Evolutionary conservation across 1,284 basidiomycete genomes (phyloP).

Genomic region (Apiotrichum laibachii): DNA sequence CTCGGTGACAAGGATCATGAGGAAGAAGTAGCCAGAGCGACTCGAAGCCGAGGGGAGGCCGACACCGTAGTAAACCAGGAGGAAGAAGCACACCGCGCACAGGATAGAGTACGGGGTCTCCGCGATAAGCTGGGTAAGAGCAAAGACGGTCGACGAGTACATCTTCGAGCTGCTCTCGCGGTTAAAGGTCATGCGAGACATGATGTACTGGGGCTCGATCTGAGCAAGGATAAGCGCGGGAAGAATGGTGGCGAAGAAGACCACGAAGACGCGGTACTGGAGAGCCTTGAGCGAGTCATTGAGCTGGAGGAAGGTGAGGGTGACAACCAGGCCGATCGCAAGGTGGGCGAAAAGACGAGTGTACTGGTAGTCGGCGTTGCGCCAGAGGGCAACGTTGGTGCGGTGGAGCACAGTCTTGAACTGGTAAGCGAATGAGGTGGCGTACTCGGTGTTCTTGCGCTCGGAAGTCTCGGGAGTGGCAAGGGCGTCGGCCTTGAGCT

Average conservation of each 20-base stretch:
- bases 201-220: constrained; percentile 82
- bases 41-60: constrained; percentile 36
- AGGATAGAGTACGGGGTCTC: constrained; percentile 65
- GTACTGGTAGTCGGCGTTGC: constrained; percentile 67
- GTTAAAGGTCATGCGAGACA: constrained; percentile 60
- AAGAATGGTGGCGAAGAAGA: constrained; percentile 51
- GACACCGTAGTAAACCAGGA: constrained; percentile 52
- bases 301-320: constrained; percentile 79
- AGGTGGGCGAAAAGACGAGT: constrained; percentile 74
- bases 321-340: constrained; percentile 74
- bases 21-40: constrained; percentile 42
- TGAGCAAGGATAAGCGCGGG: constrained; percentile 46
- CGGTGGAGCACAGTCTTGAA: constrained; percentile 69
- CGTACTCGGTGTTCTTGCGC: constrained; percentile 35
- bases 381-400: constrained; percentile 75
- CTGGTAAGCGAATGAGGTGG: constrained; percentile 76
- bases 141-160: constrained; percentile 61
- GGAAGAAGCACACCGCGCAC: constrained; percentile 73
- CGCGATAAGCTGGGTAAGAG: constrained; percentile 73
- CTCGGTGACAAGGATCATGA: constrained; percentile 73
- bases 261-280: constrained; percentile 75
- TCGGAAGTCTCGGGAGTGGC: constrained; percentile 46
- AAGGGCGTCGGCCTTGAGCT: constrained; percentile 54
- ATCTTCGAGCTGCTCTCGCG: constrained; percentile 60
- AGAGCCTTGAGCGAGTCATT: constrained; percentile 65